These are phyloP conservation scores for Neopestalotiopsis sp. DNA, from an alignment of 2,329 filamentous ascomycete genomes.

Conservation along the genomic window DNA sequence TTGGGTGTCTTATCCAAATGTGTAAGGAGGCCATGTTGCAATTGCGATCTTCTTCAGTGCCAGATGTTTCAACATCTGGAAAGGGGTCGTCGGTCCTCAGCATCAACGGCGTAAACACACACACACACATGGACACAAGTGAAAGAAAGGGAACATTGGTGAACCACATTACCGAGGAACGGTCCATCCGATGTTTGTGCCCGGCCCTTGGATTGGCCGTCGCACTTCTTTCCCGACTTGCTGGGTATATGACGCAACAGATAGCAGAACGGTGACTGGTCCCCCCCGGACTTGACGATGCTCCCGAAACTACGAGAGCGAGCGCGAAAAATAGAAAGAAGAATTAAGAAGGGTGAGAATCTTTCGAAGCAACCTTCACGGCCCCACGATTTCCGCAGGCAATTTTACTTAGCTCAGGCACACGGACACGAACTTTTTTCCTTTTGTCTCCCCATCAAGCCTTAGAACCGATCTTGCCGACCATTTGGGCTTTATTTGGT, in stretches of 20 bases:
- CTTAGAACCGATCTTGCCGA: conserved; percentile 5
- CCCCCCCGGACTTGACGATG: conserved; percentile 9
- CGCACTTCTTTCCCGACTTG: neutral
- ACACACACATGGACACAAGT: neutral
- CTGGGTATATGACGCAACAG: neutral
- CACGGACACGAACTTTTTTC: neutral
- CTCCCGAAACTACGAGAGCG: conserved; percentile 1
- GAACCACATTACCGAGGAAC: neutral
- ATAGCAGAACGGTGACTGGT: neutral
- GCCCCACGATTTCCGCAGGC: conserved; percentile 12
- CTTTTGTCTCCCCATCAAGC: too few species aligned
- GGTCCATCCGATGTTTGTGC: neutral
- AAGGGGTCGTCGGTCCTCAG: neutral
- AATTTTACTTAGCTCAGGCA: conserved; percentile 14
- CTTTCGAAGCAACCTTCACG: neutral
- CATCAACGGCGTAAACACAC: neutral
- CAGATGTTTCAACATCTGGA: neutral
- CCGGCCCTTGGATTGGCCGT: neutral
- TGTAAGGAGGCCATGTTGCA: too few species aligned
- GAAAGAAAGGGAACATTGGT: too few species aligned
- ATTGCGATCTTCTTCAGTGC: too few species aligned
- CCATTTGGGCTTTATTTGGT: neutral
- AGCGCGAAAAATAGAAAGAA: neutral
- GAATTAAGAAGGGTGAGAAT: neutral
- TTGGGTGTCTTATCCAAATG: too few species aligned